phyloP scores from a whole-genome alignment of 768 basidiomycete species.

The Galerina sulciceps region DNA sequence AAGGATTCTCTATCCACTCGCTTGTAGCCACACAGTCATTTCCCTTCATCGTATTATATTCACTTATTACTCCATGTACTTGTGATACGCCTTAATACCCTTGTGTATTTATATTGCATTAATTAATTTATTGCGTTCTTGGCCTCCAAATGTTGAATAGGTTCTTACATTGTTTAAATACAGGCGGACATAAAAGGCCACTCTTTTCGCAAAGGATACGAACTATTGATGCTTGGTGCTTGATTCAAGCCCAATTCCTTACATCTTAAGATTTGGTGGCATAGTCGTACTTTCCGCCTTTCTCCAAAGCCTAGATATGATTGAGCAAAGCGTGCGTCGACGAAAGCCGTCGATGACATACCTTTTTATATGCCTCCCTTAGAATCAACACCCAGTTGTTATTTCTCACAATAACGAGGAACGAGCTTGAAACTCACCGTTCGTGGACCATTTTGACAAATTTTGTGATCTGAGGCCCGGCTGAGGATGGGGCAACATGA shows the following conservation, averaged over 20 bases:
- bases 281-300: constrained; percentile 34
- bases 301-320: constrained; percentile 29
- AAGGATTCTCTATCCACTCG: background rate
- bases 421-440: constrained; percentile 15
- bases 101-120: constrained; percentile 22
- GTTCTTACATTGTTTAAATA: too few relatives aligned
- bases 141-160: too few relatives aligned
- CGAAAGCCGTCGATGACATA: background rate
- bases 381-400: background rate
- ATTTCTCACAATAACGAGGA: too few relatives aligned
- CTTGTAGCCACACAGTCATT: constrained; percentile 15
- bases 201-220: background rate
- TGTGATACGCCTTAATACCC: constrained; percentile 11
- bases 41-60: constrained; percentile 7
- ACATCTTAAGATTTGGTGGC: constrained; percentile 16
- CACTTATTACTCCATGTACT: constrained; percentile 6
- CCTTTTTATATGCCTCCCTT: constrained; percentile 9
- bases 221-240: too few relatives aligned
- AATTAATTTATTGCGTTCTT: constrained; percentile 6
- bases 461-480: constrained; percentile 23
- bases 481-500: constrained; percentile 12
- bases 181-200: too few relatives aligned
- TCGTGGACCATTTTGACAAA: constrained; percentile 26
- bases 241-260: background rate
- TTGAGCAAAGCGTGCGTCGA: background rate